Evolutionary conservation across 1,139 yeast genomes (phyloP), one percentile per base, ranked within the genome.

Genomic region (Kodamaea arcana): DNA sequence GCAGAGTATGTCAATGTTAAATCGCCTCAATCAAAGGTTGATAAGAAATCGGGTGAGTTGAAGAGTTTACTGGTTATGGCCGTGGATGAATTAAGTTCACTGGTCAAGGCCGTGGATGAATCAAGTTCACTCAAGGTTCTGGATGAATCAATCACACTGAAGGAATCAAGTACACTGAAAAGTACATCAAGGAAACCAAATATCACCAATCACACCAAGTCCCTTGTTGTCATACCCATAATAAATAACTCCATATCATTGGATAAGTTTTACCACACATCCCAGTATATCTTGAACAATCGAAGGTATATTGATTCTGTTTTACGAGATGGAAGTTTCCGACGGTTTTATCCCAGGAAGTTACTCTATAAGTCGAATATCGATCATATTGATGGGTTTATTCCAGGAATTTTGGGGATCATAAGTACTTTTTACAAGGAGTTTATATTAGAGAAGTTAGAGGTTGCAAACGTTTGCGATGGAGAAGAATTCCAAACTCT

Each of bases 201-300:
- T n/a, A n/a, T n/a, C n/a, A n/a, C n/a, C n/a, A n/a, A n/a, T n/a
- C n/a, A n/a, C n/a, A n/a, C n/a, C n/a, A 12, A 10, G 6, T 25
- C 17, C 5, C 28, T 25, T 14, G 32, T 34, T 38, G 37, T 45
- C 26, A 29, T 41, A 6, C 49, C 51, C 4, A 35, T 39, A 12
- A 29, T 43, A 4, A 30, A 43, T 22, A 28, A 33, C 25, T 31
- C 30, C 21, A 25, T 43, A 7, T 17, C 39, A 24, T 18, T 31
- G 4, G 34, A 31, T 13, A 31, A 36, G 29, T 35, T 21, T 22
- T 32, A 17, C 17, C 34, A 38, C 25, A 37, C 43, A 3, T 36
- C 45, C 4, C 40, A 36, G 34, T 45, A 45, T 33, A 46, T 46
- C 31, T 27, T 45, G 24, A 47, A 47, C 26, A 41, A 33, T 31